Base-by-base conservation (phyloP, 225 moss, liverwort and hornwort species). In the Straminergon stramineum region DNA sequence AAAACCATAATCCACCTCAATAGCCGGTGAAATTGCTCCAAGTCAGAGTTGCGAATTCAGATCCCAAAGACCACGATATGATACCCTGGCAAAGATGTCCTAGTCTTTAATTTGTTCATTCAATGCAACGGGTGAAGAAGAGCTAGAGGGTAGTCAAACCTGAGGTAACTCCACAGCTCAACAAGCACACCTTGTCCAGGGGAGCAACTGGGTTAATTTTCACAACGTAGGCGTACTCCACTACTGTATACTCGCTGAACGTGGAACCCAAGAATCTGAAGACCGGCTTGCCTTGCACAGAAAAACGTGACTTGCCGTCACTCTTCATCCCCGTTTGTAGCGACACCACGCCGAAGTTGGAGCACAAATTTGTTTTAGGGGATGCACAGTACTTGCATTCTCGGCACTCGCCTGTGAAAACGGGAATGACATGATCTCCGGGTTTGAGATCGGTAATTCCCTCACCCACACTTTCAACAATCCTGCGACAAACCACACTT, bases 381-480 rank as follows among this genome's bases (percentile, higher is more conserved):
- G 97, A 97, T 70, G 89, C 92, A 90, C 99, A 99, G 73, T 90
- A 91, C 90, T 93, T 93, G 91, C 99, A 99, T 64, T 91, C 85
- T 82, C 91, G 92, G 90, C 99, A 99, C 91, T 97, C 96, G 64
- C 99, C 99, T 85, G 92, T 93, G 74, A 99, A 97, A 15, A 99
- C 89, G 71, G 99, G 99, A 65, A 99, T 75, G 4, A 99, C 97
- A 85, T 96, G 96, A 78, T 99, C 99, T 68, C 99, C 97, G 52
- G 95, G 91, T 64, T 85, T 79, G 48, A 99, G 90, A 68, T 97
- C 95, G 31, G 93, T 91, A 26, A 99, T 90, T 22, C 95, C 97
- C 81, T 95, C 96, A 10, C 99, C 99, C 87, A 99, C 99, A 89
- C 99, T 99, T 87, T 99, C 99, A 19, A 99, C 96, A 86, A 99